phyloP scores from a whole-genome alignment of 164 flowering plant species.

The Malania oleifera region DNA sequence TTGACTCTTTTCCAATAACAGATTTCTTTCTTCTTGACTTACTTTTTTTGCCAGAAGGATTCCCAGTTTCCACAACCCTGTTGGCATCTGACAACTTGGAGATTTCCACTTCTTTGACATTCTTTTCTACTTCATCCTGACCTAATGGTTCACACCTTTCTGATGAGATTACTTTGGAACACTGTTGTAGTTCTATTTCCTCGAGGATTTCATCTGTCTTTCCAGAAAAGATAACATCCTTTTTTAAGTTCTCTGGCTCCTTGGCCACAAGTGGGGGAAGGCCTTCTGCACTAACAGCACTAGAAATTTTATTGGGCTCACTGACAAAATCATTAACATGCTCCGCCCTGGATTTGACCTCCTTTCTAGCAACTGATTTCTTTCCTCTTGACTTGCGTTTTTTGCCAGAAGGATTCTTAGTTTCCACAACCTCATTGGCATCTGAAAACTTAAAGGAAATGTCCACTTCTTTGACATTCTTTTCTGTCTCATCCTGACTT shows the following conservation, averaged over 20 bases:
- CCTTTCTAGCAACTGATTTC: conserved; percentile 14
- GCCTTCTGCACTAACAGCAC: conserved; percentile 7
- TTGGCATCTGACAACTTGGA: too few species aligned
- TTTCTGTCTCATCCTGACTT: conserved; percentile 12
- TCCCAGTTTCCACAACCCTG: too few species aligned
- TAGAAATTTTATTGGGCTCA: too few species aligned
- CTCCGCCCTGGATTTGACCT: conserved; percentile 3
- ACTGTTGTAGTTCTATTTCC: too few species aligned
- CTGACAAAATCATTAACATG: not conserved
- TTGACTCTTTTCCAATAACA: too few species aligned
- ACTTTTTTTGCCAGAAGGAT: too few species aligned
- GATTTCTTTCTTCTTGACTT: too few species aligned
- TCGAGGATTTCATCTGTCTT: conserved; percentile 5
- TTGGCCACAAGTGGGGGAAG: not conserved
- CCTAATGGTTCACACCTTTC: too few species aligned
- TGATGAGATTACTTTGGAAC: too few species aligned
- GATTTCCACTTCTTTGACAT: too few species aligned
- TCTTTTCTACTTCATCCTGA: too few species aligned
- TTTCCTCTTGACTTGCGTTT: conserved; percentile 29
- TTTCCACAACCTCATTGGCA: conserved; percentile 12
- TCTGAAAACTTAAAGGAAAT: conserved; percentile 17
- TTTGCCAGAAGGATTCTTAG: conserved; percentile 19
- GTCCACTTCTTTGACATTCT: conserved; percentile 4
- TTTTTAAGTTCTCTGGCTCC: conserved; percentile 4
- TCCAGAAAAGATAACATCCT: conserved; percentile 3